Evolutionary conservation across 1,284 basidiomycete species (phyloP).

Genomic region (Fomitopsis palustris): DNA sequence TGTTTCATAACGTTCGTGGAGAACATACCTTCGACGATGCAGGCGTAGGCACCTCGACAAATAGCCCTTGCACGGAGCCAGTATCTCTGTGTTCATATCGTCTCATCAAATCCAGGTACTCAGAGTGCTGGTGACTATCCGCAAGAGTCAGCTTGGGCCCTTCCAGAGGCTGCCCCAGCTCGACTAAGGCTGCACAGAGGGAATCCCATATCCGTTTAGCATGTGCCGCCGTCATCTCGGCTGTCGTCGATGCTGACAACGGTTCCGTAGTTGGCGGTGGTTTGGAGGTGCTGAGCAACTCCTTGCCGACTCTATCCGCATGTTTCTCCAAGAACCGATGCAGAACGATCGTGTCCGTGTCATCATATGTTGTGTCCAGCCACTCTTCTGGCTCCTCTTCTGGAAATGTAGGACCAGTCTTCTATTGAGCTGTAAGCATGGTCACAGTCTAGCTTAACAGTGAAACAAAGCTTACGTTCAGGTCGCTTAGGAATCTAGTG

Average conservation of each 20-base stretch:
- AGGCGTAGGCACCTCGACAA: slow-evolving; percentile 55
- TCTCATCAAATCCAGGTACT: slow-evolving; percentile 67
- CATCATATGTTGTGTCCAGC: slow-evolving; percentile 72
- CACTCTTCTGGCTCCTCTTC: slow-evolving; percentile 68
- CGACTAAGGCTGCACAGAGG: slow-evolving; percentile 72
- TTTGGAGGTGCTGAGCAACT: slow-evolving; percentile 71
- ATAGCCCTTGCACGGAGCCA: slow-evolving; percentile 62
- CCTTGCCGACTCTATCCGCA: slow-evolving; percentile 82
- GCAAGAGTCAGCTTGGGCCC: slow-evolving; percentile 52
- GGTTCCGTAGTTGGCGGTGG: slow-evolving; percentile 43
- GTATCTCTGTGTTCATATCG: slow-evolving; percentile 64
- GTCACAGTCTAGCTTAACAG: background rate
- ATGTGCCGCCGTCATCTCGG: slow-evolving; percentile 50
- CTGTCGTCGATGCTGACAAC: slow-evolving; percentile 21
- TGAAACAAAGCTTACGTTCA: slow-evolving; percentile 6
- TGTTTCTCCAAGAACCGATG: slow-evolving; percentile 83
- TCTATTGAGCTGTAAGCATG: slow-evolving; percentile 33
- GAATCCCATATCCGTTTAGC: slow-evolving; percentile 78
- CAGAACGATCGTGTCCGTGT: slow-evolving; percentile 76
- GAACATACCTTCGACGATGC: background rate
- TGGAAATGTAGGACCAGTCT: slow-evolving; percentile 43
- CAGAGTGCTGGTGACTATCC: slow-evolving; percentile 51
- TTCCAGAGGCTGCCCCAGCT: slow-evolving; percentile 71
- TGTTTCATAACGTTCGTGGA: background rate
- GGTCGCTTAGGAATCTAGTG: slow-evolving; percentile 78